Evolutionary conservation across 495 filamentous ascomycete genomes (phyloP), one percentile per base, ranked within the genome.

Genomic region (Penicillium cataractarum): DNA sequence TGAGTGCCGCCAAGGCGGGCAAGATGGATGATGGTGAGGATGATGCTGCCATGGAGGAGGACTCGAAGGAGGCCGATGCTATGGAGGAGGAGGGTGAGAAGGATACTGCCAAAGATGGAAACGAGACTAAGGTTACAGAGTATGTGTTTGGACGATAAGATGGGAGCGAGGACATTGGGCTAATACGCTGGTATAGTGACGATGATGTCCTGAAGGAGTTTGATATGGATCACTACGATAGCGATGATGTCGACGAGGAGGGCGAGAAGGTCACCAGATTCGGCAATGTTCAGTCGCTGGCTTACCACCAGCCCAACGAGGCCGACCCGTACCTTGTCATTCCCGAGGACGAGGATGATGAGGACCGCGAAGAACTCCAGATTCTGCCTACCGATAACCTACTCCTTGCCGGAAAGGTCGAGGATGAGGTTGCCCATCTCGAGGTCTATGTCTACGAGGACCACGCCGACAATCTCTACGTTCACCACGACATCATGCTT

Each of bases 401-500:
- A 60, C 75, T 99, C 24, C 79, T 99, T 52, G 90, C 93, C 17
- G 93, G 92, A 64, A 94, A 96, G 81, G 84, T 97, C 21, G 95
- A 99, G 76, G 95, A 99, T 65, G 95, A 98, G 66, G 90, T 99
- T 27, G 92, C 95, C 27, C 93, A 97, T 77, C 84, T 99, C 21
- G 96, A 98, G 72, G 88, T 97, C 48, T 98, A 98, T 73, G 92
- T 99, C 31, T 99, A 99, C 75, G 96, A 99, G 76, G 96, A 98
- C 69, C 76, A 76, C 39, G 92, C 87, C 10, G 95, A 96, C 71
- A 98, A 99, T 75, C 87, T 99, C 39, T 99, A 98, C 74, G 93
- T 98, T 10, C 95, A 99, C 79, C 96, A 99, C 81, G 95, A 99
- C 71, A 96, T 99, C 67, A 97, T 99, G 95, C 87, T 99, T 42